phyloP scores from a whole-genome alignment of 2,329 filamentous ascomycete genomes.

The Lasiodiplodia citricola region DNA sequence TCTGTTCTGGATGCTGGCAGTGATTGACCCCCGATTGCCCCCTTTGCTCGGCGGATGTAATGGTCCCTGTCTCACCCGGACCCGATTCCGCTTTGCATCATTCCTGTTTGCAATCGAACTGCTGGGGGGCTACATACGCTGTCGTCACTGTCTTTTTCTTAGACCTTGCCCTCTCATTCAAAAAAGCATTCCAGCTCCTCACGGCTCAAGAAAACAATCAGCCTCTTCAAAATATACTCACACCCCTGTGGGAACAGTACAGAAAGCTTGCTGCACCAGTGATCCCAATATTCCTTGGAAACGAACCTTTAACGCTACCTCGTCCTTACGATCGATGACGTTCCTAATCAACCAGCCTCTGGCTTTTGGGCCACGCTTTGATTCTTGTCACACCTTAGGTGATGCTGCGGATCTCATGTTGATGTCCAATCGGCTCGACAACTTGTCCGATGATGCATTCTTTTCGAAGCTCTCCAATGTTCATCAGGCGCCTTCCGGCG shows the following conservation, averaged over 20 bases:
- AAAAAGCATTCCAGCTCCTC: neutral
- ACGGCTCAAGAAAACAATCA: neutral
- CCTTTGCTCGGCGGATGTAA: neutral
- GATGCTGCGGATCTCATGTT: neutral
- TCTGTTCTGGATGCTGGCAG: too few species aligned
- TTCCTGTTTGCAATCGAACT: neutral
- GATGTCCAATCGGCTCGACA: neutral
- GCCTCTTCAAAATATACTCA: too few species aligned
- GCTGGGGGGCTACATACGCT: neutral
- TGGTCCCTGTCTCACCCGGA: neutral
- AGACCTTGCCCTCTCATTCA: neutral
- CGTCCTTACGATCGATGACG: neutral
- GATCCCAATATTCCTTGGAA: neutral
- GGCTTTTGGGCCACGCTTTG: neutral
- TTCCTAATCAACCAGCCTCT: neutral
- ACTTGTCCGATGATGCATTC: neutral
- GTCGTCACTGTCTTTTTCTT: neutral
- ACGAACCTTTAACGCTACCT: too few species aligned
- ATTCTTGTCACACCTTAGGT: neutral
- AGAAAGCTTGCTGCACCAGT: neutral
- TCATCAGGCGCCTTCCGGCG: too few species aligned
- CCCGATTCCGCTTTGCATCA: neutral
- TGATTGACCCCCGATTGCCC: too few species aligned
- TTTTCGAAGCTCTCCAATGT: neutral
- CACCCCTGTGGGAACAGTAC: neutral